Evolutionary conservation across 2,329 filamentous ascomycete genomes (phyloP).

Genomic region (Penicillium frequentans): DNA sequence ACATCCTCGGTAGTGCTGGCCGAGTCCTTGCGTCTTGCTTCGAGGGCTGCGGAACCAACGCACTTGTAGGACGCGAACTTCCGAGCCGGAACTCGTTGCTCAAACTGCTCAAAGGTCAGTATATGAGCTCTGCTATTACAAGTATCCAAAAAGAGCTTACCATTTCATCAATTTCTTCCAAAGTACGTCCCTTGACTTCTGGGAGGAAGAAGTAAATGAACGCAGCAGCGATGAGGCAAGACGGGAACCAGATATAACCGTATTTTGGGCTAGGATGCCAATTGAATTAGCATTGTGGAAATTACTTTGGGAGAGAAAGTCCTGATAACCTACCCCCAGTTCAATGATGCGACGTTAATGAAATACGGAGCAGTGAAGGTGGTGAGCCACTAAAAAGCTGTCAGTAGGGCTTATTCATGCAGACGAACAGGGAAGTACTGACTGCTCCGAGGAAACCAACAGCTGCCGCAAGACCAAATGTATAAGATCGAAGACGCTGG

Average conservation of each 20-base stretch:
- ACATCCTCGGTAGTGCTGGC: background rate
- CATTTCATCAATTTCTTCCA: slow-evolving; percentile 60
- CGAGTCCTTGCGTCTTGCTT: slow-evolving; percentile 5
- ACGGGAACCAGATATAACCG: slow-evolving; percentile 55
- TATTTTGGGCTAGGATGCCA: slow-evolving; percentile 46
- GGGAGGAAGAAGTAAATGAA: slow-evolving; percentile 53
- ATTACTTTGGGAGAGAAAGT: background rate
- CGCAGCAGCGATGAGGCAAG: slow-evolving; percentile 18
- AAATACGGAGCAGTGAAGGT: slow-evolving; percentile 62
- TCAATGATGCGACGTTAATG: slow-evolving; percentile 55
- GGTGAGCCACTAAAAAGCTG: slow-evolving; percentile 48
- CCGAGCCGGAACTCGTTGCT: slow-evolving; percentile 37
- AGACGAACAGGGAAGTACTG: slow-evolving; percentile 1
- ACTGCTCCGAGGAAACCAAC: slow-evolving; percentile 55
- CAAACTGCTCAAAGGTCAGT: slow-evolving; percentile 30
- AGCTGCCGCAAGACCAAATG: slow-evolving; percentile 56
- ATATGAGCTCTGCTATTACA: background rate
- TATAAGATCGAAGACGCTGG: slow-evolving; percentile 57
- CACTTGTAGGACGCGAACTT: slow-evolving; percentile 40
- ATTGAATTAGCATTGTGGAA: background rate
- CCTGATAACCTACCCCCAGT: slow-evolving; percentile 47
- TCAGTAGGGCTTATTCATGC: background rate
- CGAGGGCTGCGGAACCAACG: slow-evolving; percentile 24
- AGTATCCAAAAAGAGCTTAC: slow-evolving; percentile 22
- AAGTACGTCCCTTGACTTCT: slow-evolving; percentile 54